Base-by-base conservation (phyloP, 768 basidiomycete species). In the Calvatia gigantea region DNA sequence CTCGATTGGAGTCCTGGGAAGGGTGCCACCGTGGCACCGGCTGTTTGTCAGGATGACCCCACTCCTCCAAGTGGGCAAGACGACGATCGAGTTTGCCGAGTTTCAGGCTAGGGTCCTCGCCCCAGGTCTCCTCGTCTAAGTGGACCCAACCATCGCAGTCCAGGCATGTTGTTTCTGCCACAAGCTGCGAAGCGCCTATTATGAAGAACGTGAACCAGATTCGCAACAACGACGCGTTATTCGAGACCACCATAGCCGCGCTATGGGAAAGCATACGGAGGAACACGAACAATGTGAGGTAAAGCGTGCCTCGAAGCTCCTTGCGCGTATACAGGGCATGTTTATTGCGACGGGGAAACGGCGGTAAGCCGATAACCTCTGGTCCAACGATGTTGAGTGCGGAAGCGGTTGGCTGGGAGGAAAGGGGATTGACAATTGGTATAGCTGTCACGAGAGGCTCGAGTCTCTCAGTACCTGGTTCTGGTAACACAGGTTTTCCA, bases 371-470 rank as follows among this genome's bases (percentile, higher is more conserved):
- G 14, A 61, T 11, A 11, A 50, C 33, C 19, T 38, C 27, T 5
- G 60, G 47, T n/a, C 47, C 44, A 15, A 61, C 49, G 17, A 61
- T 54, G 25, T 51, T 60, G n/a, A 61, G 48, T 14, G 59, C 55
- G 17, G 60, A 47, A 12, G 32, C 19, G 12, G 29, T 19, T 19
- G 44, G 35, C 5, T 35, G 49, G 15, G 33, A 17, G 6, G 47
- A 2, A 14, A 48, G 11, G 17, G 58, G 44, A 37, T 57, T 57
- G 3, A n/a, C 21, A 3, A 62, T 56, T 11, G 65, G 65, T 15
- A 65, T 57, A 2, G 65, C 65, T 12, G 56, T 61, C 21, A 63
- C 62, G 15, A 65, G 41, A 6, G 64, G 58, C 31, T 65, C 52
- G 8, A 65, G 52, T 39, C 64, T 57, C 28, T 65, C 64, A 7